Conservation (phyloP, 2,329 filamentous ascomycete genomes). For the Xenoacremonium recifei region DNA sequence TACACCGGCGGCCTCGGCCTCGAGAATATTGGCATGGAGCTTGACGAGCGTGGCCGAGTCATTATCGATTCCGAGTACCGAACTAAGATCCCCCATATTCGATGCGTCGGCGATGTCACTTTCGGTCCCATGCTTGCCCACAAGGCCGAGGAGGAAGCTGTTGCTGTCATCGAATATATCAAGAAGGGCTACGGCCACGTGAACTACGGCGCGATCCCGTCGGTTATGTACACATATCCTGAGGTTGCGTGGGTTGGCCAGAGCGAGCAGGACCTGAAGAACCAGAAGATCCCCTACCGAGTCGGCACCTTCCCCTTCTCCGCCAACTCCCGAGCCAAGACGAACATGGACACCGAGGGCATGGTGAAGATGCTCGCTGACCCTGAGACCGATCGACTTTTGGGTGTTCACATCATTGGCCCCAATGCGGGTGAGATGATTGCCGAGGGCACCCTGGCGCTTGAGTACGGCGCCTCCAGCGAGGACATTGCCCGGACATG, state of each 20-base stretch:
- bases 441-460: constrained; percentile 88
- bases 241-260: constrained; percentile 99
- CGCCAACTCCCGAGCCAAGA: constrained; percentile 98
- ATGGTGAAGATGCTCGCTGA: constrained; percentile 97
- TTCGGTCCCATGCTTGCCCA: constrained; percentile 99
- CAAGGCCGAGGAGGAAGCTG: constrained; percentile 98
- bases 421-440: constrained; percentile 99
- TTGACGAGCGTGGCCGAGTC: constrained; percentile 89
- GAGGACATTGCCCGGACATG: constrained; percentile 95
- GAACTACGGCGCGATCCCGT: constrained; percentile 97
- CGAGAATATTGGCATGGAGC: constrained; percentile 89
- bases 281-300: constrained; percentile 85
- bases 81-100: constrained; percentile 96
- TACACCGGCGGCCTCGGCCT: constrained; percentile 90
- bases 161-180: constrained; percentile 94
- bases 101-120: constrained; percentile 91
- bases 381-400: constrained; percentile 90
- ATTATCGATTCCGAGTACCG: constrained; percentile 99
- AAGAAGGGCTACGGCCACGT: constrained; percentile 98
- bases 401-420: constrained; percentile 95
- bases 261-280: constrained; percentile 94
- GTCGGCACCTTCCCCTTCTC: constrained; percentile 94
- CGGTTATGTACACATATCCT: constrained; percentile 99
- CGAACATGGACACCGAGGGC: constrained; percentile 93
- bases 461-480: constrained; percentile 94